phyloP scores from a whole-genome alignment of 2,329 filamentous ascomycete species.

The Malbranchea cinnamomea region DNA sequence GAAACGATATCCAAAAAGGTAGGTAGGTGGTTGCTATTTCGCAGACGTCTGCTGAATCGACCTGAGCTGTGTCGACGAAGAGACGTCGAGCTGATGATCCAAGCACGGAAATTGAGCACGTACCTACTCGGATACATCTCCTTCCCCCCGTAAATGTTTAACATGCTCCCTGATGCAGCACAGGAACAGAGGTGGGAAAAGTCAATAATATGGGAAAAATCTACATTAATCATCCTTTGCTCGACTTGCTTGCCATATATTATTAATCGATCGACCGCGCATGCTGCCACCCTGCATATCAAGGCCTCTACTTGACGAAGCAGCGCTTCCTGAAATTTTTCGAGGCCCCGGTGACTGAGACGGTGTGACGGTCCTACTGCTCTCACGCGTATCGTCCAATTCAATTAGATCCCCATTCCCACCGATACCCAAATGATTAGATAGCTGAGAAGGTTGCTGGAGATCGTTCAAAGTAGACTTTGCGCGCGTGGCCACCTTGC shows the following conservation, averaged over 20 bases:
- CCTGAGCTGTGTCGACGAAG: too few species aligned
- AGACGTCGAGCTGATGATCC: too few species aligned
- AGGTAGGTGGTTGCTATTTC: too few species aligned
- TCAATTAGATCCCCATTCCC: conserved; percentile 30
- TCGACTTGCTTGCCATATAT: not conserved
- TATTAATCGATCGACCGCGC: conserved; percentile 2
- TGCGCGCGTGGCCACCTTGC: conserved; percentile 51
- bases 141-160: too few species aligned
- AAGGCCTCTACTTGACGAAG: not conserved
- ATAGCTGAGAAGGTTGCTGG: conserved; percentile 15
- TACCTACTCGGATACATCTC: too few species aligned
- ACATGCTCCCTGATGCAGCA: too few species aligned
- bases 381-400: conserved; percentile 22
- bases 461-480: conserved; percentile 26
- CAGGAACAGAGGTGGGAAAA: too few species aligned
- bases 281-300: not conserved
- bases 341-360: not conserved
- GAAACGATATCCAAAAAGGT: too few species aligned
- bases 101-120: too few species aligned
- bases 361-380: conserved; percentile 3
- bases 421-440: conserved; percentile 13
- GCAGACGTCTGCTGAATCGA: too few species aligned
- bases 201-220: too few species aligned
- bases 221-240: conserved; percentile 3
- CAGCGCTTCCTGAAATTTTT: not conserved